Evolutionary conservation across 768 basidiomycete species (phyloP).

Genomic region (Pholiota microspora): DNA sequence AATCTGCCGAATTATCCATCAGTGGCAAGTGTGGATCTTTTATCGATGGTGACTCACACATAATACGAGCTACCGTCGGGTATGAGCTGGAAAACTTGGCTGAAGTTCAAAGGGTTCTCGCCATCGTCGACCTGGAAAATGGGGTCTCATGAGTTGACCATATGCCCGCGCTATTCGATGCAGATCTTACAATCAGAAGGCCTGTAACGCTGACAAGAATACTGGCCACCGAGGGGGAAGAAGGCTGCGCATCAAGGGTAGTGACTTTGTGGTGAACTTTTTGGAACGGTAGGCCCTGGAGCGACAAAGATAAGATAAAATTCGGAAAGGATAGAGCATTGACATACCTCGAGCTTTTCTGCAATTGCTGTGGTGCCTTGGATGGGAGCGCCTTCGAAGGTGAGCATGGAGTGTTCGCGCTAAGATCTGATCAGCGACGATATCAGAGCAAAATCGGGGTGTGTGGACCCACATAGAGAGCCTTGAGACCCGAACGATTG

Average conservation of each 20-base stretch:
- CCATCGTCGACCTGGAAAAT: constrained; percentile 73
- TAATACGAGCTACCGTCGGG: constrained; percentile 75
- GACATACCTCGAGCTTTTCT: constrained; percentile 69
- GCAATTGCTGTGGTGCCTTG: constrained; percentile 55
- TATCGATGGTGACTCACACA: constrained; percentile 54
- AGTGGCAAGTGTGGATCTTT: not conserved
- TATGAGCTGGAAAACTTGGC: constrained; percentile 90
- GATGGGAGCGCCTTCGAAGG: constrained; percentile 67
- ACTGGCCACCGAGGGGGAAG: constrained; percentile 52
- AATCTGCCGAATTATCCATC: constrained; percentile 36
- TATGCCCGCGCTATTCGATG: not conserved
- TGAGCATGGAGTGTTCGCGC: constrained; percentile 83
- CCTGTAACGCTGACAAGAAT: constrained; percentile 90
- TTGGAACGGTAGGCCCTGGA: constrained; percentile 76
- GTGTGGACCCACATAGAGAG: constrained; percentile 73
- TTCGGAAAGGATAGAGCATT: not conserved
- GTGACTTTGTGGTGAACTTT: constrained; percentile 79
- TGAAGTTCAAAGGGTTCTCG: constrained; percentile 80
- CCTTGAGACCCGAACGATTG: constrained; percentile 49
- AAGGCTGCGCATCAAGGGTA: constrained; percentile 89
- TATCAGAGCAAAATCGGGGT: constrained; percentile 8
- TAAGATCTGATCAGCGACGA: constrained; percentile 35
- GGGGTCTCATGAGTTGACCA: constrained; percentile 1
- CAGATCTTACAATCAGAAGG: constrained; percentile 57
- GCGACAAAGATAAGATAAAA: constrained; percentile 1